Base-by-base conservation (phyloP, 2,329 filamentous ascomycete species). In the Fusarium devonianum region DNA sequence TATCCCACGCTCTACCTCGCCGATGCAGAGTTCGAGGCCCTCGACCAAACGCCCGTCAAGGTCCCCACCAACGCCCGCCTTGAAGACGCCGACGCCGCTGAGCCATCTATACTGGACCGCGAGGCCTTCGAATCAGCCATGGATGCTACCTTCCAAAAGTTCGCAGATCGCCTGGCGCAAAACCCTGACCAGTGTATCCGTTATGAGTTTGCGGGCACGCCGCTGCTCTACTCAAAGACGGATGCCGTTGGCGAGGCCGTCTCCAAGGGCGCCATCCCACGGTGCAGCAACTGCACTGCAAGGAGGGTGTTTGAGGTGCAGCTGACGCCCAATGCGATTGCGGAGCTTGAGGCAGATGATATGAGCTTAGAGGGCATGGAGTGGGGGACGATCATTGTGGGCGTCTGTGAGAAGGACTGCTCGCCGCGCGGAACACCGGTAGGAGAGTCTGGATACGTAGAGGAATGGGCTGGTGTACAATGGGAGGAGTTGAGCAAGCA, bases 381-480 rank as follows among this genome's bases (percentile, higher is more conserved):
- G 66, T 99, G 94, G 94, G 93, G 93, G 0, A 97, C 92, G 1
- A 82, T 99, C 7, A 84, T 99, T 49, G 77, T 97, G 26, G 92
- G 85, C 0, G 91, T 95, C 7, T 99, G 94, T 70, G 84, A 81
- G 58, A 83, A 75, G 67, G 90, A 97, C 70, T 97, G 94, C 69
- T 78, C 81, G 64, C 83, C 84, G 12, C 71, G 71, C 5, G 81
- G 82, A 1, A 79, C 84, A 6, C 71, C 73, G 10, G 76, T 80
- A 25, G 88, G 85, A 0, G 80, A 85, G 65, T 82, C 86, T 1
- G 90, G 87, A 2, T 97, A 95, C 73, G 66, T 92, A 13, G 94
- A 97, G 76, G 94, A 99, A 73, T 99, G 94, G 93, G 86, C 83
- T n/a, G 94, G 93, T 6, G 94, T 97, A 58, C 94, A 99, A 73